Evolutionary conservation across 257 asterid genomes (phyloP).

Genomic region (Salvia hispanica): DNA sequence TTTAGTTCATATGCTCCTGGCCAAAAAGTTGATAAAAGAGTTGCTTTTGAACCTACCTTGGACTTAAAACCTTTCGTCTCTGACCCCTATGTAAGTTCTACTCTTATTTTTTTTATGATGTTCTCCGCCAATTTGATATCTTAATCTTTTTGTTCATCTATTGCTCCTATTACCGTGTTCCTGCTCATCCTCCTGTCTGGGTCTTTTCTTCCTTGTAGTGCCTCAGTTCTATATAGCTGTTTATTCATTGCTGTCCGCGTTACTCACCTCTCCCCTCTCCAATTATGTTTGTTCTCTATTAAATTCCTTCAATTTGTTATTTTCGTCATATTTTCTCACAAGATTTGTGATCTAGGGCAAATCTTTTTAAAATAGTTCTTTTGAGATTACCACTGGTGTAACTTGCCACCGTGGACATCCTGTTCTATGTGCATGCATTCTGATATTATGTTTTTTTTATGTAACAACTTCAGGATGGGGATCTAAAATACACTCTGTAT

Average conservation of each 20-base stretch:
- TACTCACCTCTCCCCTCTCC: not conserved
- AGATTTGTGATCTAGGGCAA: not conserved
- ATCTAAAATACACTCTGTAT: slow-evolving; percentile 82
- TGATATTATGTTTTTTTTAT: not conserved
- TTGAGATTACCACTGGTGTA: not conserved
- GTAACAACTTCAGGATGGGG: slow-evolving; percentile 64
- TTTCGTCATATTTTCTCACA: not conserved
- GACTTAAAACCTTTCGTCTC: slow-evolving; percentile 85
- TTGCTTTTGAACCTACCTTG: slow-evolving; percentile 67
- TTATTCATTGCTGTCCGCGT: not conserved
- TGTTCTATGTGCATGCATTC: no score
- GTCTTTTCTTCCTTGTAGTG: not conserved
- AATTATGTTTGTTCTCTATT: not conserved
- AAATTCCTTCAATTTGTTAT: not conserved
- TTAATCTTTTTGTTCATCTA: not conserved
- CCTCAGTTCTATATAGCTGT: not conserved
- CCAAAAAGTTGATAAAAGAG: slow-evolving; percentile 68
- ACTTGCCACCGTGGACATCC: no score
- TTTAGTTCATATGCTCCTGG: slow-evolving; percentile 68
- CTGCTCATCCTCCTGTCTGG: not conserved
- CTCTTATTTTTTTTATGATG: not conserved
- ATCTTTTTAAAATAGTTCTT: not conserved
- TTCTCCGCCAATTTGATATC: slow-evolving; percentile 10
- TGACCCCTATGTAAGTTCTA: slow-evolving; percentile 75
- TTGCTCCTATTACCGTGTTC: not conserved